Conservation (phyloP, 2,329 filamentous ascomycete species). For the Cryphonectria naterciae region DNA sequence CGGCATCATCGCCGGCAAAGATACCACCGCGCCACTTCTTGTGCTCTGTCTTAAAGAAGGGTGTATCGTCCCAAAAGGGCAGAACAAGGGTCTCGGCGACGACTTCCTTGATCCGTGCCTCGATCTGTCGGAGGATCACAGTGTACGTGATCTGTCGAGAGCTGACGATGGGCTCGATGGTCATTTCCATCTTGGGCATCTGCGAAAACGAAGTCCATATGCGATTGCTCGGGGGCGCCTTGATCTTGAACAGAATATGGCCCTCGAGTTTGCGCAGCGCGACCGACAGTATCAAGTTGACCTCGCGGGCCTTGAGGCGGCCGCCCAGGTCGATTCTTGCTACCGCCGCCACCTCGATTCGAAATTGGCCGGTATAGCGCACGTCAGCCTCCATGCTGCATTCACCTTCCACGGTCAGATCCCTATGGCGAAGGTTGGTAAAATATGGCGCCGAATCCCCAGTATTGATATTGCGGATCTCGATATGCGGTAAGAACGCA, state of each 20-base stretch:
- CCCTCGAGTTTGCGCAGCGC: conserved; percentile 85
- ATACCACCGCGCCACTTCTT: conserved; percentile 86
- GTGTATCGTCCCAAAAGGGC: conserved; percentile 95
- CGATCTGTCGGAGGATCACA: conserved; percentile 88
- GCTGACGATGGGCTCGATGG: conserved; percentile 94
- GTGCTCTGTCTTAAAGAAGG: conserved; percentile 80
- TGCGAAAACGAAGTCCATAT: conserved; percentile 95
- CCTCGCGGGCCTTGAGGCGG: conserved; percentile 87
- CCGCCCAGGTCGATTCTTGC: conserved; percentile 88
- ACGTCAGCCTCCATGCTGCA: conserved; percentile 85
- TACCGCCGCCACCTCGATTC: conserved; percentile 88
- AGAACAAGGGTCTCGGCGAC: conserved; percentile 88
- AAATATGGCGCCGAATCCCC: conserved; percentile 87
- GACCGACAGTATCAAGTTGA: conserved; percentile 85
- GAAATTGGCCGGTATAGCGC: conserved; percentile 86
- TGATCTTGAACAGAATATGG: conserved; percentile 82
- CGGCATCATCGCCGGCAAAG: conserved; percentile 62
- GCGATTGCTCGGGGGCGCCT: conserved; percentile 92
- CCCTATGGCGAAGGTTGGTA: conserved; percentile 84
- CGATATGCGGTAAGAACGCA: conserved; percentile 82
- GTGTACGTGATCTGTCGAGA: conserved; percentile 94
- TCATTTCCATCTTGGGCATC: conserved; percentile 92
- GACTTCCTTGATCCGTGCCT: conserved; percentile 92
- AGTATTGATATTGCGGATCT: conserved; percentile 81
- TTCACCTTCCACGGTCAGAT: conserved; percentile 90